These are phyloP conservation scores for Metarhizium sp. DNA, from an alignment of 2,329 filamentous ascomycete genomes.

Conservation along the genomic window DNA sequence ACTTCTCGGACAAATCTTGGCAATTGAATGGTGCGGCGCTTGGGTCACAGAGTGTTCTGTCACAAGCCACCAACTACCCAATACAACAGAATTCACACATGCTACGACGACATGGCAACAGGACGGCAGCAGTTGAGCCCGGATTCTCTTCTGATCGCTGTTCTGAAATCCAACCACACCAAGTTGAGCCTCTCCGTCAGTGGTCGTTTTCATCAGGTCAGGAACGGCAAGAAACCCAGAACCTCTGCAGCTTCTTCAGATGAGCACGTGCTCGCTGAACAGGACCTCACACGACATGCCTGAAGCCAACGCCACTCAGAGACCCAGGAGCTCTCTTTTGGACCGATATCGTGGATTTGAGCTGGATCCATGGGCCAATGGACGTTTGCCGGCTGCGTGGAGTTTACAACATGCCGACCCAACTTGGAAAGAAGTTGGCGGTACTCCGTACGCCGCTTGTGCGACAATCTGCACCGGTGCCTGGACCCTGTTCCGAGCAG, in stretches of 20 bases:
- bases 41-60: neutral
- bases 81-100: neutral
- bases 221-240: neutral
- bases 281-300: slow-evolving; percentile 2
- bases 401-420: neutral
- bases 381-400: neutral
- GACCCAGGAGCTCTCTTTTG: neutral
- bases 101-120: no score
- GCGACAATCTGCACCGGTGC: slow-evolving; percentile 1
- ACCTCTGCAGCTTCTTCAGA: neutral
- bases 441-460: neutral
- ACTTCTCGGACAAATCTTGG: no score
- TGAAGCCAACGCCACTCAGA: neutral
- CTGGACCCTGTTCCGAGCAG: neutral
- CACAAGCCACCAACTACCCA: neutral
- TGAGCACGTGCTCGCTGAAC: slow-evolving; percentile 8
- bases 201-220: neutral
- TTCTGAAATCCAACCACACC: neutral
- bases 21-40: neutral
- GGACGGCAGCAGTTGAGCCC: no score
- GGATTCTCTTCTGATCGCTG: neutral
- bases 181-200: neutral
- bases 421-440: neutral
- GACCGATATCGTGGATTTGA: no score
- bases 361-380: neutral